Percentiles rank a stretch among this genome's conserved stretches.
These are phyloP conservation scores for Hymenochaete sp. DNA, from an alignment of 1,284 basidiomycete genomes.

Conservation along the genomic window DNA sequence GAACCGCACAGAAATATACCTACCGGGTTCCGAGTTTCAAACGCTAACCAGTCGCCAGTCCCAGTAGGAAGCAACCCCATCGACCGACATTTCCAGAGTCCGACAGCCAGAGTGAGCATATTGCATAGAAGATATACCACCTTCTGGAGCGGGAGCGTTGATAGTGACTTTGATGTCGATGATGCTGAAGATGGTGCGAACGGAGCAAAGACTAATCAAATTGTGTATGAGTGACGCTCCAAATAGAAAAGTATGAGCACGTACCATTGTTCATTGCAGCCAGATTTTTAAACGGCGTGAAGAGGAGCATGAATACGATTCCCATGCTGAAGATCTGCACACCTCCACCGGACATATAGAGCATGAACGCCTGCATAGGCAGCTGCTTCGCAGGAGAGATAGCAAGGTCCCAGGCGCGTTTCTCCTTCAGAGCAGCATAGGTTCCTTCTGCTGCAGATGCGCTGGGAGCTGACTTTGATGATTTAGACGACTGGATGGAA, in stretches of 20 bases:
- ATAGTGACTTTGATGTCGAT: conserved; percentile 40
- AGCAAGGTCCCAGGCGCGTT: conserved; percentile 83
- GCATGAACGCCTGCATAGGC: conserved; percentile 93
- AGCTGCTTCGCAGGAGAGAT: conserved; percentile 77
- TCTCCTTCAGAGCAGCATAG: conserved; percentile 63
- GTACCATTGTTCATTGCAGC: conserved; percentile 67
- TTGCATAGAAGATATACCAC: conserved; percentile 63
- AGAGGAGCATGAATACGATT: conserved; percentile 83
- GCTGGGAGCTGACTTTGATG: conserved; percentile 33
- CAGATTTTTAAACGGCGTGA: conserved; percentile 74
- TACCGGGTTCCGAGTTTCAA: conserved; percentile 71
- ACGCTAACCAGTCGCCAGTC: conserved; percentile 87
- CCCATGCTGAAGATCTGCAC: conserved; percentile 93
- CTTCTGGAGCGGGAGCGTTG: conserved; percentile 57
- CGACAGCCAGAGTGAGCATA: conserved; percentile 65
- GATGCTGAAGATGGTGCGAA: conserved; percentile 45
- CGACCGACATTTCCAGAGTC: conserved; percentile 82
- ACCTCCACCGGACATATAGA: conserved; percentile 91
- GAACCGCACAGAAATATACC: too few relatives aligned
- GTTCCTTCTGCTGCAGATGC: conserved; percentile 32
- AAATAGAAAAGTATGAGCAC: conserved; percentile 22
- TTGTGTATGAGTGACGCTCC: conserved; percentile 2
- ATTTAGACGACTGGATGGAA: not conserved
- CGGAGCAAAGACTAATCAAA: conserved; percentile 49
- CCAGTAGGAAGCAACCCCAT: conserved; percentile 87